Base-by-base conservation (phyloP, 148 eudicot species). In the Camellia sinensis region DNA sequence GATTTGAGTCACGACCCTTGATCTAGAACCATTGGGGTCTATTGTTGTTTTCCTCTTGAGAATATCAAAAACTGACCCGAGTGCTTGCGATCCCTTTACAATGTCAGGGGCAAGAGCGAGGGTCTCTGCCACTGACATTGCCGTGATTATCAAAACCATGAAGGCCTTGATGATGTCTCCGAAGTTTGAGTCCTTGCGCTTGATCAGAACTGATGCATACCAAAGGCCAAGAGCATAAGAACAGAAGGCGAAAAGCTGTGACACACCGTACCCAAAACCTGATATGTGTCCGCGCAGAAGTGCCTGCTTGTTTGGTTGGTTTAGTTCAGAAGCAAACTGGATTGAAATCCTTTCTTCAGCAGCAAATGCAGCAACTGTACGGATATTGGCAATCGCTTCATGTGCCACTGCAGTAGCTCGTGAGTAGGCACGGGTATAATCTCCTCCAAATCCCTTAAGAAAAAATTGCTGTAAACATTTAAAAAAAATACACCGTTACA, bases 331-430 rank as follows among this genome's bases (percentile, higher is more conserved):
- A 4, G 84, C 62, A 72, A 86, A 93, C 75, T 82, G 88, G 40
- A 66, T 60, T 57, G 90, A 79, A 62, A 90, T 83, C 60, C 66
- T 74, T 56, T 91, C 92, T 89, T 91, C 94, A 40, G 87, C 94
- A 37, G 91, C 88, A 77, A 93, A 93, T 29, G 97, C 88, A 65
- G 94, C 90, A 52, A 93, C 87, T 1, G 94, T 91, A 46, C 97
- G 85, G 12, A 91, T 88, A 74, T 91, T 93, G 43, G 89, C 78
- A 44, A 93, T 87, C 3, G 97, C 94, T 84, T 93, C 97, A 29
- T 87, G 82, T 56, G 94, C 94, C 21, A 93, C 78, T 43, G 89
- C 63, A 5, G 88, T 93, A 41, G 97, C 92, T 22, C 73, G 78
- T 37, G 75, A 79, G 74, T 91, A 92, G 65, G 89, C 81, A 61